Evolutionary conservation across 2,329 filamentous ascomycete genomes (phyloP).

Genomic region (Colletotrichum sojae): DNA sequence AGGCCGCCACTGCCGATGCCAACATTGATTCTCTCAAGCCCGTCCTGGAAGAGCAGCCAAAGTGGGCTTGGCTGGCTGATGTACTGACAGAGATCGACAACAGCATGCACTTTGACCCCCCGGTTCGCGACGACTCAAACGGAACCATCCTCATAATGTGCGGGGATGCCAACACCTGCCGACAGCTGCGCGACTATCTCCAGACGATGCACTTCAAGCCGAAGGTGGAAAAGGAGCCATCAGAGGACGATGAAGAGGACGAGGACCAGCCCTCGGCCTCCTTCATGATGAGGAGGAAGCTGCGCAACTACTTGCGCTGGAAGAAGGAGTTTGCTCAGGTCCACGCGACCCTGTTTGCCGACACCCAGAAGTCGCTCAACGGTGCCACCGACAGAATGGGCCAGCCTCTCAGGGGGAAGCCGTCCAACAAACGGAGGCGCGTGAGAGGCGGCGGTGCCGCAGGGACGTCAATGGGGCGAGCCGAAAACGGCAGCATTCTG

Average conservation of each 20-base stretch:
- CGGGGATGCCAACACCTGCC: slow-evolving; percentile 85
- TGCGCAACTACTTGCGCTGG: slow-evolving; percentile 91
- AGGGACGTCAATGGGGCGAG: slow-evolving; percentile 71
- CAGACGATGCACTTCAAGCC: slow-evolving; percentile 88
- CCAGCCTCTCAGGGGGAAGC: slow-evolving; percentile 70
- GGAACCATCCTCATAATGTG: slow-evolving; percentile 98
- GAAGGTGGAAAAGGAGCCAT: slow-evolving; percentile 56
- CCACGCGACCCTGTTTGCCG: slow-evolving; percentile 82
- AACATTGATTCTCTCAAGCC: slow-evolving; percentile 77
- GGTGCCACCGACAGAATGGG: slow-evolving; percentile 72
- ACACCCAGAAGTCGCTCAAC: slow-evolving; percentile 83
- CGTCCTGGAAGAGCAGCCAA: slow-evolving; percentile 93
- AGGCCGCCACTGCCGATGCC: slow-evolving; percentile 55
- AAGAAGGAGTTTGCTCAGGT: slow-evolving; percentile 91
- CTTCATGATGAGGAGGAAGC: slow-evolving; percentile 90
- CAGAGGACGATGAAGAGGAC: slow-evolving; percentile 61
- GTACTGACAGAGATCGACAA: slow-evolving; percentile 94
- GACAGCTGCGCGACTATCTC: slow-evolving; percentile 91
- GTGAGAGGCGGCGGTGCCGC: slow-evolving; percentile 82
- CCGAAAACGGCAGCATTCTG: slow-evolving; percentile 80
- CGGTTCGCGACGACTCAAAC: slow-evolving; percentile 84
- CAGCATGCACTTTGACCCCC: slow-evolving; percentile 87
- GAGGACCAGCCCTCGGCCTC: slow-evolving; percentile 78
- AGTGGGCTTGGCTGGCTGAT: slow-evolving; percentile 92
- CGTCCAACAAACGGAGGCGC: slow-evolving; percentile 88